Evolutionary conservation across 2,329 filamentous ascomycete genomes (phyloP), one percentile per base, ranked within the genome.

Genomic region (Zarea fungicola): DNA sequence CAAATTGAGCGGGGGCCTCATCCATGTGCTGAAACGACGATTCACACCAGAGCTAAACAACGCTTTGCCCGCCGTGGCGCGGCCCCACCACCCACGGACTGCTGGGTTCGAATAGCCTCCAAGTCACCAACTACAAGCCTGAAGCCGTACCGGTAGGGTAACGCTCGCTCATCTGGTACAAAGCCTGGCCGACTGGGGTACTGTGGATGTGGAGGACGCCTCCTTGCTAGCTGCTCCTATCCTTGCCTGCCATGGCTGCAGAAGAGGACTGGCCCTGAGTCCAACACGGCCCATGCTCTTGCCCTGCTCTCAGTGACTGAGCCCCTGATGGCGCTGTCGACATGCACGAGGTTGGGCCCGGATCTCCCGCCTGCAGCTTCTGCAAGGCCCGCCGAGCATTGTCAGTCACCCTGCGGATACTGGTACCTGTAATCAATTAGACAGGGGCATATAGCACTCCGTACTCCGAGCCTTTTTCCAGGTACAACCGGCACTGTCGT

Each of bases 21-120:
- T 34, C 32, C 25, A 31, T 35, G 42, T 22, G 34, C 43, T 46
- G 43, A 46, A 46, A 46, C 43, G 43, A 46, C 25, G 43, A 46
- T 39, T 39, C 26, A 35, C 43, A 29, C 42, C 32, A 22, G 37
- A 37, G 26, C 32, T 37, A 39, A 35, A 34, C 21, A 34, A n/a
- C n/a, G n/a, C n/a, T n/a, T n/a, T n/a, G n/a, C n/a, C n/a, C n/a
- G n/a, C n/a, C n/a, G n/a, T n/a, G n/a, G n/a, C n/a, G n/a, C n/a
- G n/a, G 31, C 42, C 28, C 32, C 42, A 46, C 25, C 43, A n/a
- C 34, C 16, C 5, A 18, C 23, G 18, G n/a, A n/a, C n/a, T 19
- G 32, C 34, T 31, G 23, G 34, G 14, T 4, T n/a, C n/a, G n/a
- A 31, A 13, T 14, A 14, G 34, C 16, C 43, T 39, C 34, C 34